Percentiles rank a stretch among this genome's conserved stretches.
Conservation (phyloP, 768 basidiomycete species). For the Leccinum truebloodii region DNA sequence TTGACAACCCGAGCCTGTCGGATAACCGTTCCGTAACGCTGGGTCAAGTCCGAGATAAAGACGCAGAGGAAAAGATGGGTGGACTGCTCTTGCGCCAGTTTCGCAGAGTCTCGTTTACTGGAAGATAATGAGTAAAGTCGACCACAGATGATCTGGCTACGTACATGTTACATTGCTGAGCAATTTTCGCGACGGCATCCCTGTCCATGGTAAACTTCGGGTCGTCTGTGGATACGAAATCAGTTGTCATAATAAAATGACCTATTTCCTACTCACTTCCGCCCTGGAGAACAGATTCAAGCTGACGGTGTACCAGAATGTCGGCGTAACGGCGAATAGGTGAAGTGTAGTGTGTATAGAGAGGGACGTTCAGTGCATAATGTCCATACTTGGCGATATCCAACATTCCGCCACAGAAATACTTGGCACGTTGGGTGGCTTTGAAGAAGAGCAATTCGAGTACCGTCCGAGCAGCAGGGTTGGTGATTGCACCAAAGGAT, state of each 20-base stretch:
- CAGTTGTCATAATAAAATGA: conserved; percentile 2
- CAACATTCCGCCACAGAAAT: conserved; percentile 99
- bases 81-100: conserved; percentile 94
- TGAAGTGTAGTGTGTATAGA: conserved; percentile 93
- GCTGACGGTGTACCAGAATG: conserved; percentile 92
- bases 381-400: conserved; percentile 98
- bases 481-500: conserved; percentile 73
- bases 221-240: conserved; percentile 46
- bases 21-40: conserved; percentile 92
- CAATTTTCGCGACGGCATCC: conserved; percentile 95
- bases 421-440: conserved; percentile 93
- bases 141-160: conserved; percentile 27
- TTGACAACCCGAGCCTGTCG: conserved; percentile 94
- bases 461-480: conserved; percentile 74
- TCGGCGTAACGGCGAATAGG: conserved; percentile 95
- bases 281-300: conserved; percentile 83
- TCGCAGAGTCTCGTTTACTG: conserved; percentile 89
- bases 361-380: conserved; percentile 84
- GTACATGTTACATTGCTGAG: conserved; percentile 97
- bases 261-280: conserved; percentile 46
- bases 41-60: conserved; percentile 90
- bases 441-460: conserved; percentile 84
- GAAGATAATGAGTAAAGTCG: conserved; percentile 12
- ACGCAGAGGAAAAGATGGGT: conserved; percentile 94
- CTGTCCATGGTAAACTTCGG: conserved; percentile 96